Evolutionary conservation across 2,329 filamentous ascomycete genomes (phyloP).

Genomic region (Ciborinia camelliae): DNA sequence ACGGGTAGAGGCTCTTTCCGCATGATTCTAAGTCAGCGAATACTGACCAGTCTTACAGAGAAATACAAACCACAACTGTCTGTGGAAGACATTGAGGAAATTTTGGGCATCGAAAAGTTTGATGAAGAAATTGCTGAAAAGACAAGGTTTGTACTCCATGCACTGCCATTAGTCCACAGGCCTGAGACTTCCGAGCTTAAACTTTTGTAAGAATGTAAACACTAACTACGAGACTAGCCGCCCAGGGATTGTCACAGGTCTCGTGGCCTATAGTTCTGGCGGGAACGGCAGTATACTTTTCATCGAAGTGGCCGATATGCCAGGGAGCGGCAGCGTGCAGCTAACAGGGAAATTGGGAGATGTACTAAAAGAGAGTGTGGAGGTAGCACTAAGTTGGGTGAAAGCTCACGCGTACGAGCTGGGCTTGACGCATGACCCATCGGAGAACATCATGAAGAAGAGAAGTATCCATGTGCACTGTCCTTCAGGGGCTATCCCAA

Average conservation of each 20-base stretch:
- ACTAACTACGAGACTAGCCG: constrained; percentile 46
- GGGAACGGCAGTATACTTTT: constrained; percentile 96
- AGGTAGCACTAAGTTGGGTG: constrained; percentile 95
- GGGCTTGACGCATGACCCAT: constrained; percentile 73
- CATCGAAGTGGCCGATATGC: constrained; percentile 98
- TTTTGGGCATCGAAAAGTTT: constrained; percentile 88
- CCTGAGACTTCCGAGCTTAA: constrained; percentile 23
- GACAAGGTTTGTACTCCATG: constrained; percentile 42
- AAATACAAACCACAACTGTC: constrained; percentile 72
- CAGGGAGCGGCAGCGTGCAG: constrained; percentile 85
- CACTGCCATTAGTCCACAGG: constrained; percentile 6
- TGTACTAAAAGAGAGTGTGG: constrained; percentile 94
- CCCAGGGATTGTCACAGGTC: constrained; percentile 90
- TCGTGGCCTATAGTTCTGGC: constrained; percentile 90
- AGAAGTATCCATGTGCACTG: constrained; percentile 95
- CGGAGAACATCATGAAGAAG: constrained; percentile 92
- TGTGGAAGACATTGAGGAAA: constrained; percentile 79
- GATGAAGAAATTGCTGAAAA: constrained; percentile 95
- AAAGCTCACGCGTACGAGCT: constrained; percentile 93
- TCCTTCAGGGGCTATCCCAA: constrained; percentile 89
- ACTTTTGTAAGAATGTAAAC: constrained; percentile 12
- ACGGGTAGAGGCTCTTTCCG: constrained; percentile 32
- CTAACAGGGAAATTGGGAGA: constrained; percentile 95
- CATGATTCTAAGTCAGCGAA: neutral
- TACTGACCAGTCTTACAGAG: constrained; percentile 38